phyloP scores from a whole-genome alignment of 2,329 filamentous ascomycete species.

The Clonostachys rhizophaga region DNA sequence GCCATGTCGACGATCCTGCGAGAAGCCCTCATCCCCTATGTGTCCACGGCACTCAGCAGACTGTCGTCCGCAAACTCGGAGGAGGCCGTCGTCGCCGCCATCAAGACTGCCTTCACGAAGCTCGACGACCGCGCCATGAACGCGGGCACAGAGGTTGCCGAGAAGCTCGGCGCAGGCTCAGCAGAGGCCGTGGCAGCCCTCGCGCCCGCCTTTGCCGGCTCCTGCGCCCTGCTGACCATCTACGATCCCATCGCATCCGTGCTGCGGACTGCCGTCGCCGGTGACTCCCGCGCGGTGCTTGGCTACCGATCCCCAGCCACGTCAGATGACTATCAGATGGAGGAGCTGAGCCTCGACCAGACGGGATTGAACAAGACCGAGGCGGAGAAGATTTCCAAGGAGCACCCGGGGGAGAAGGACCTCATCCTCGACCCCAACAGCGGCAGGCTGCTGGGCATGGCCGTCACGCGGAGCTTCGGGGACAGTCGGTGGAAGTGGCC shows the following conservation, averaged over 20 bases:
- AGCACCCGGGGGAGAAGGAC: constrained; percentile 59
- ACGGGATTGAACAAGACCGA: constrained; percentile 60
- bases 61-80: constrained; percentile 26
- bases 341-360: constrained; percentile 59
- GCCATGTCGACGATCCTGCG: constrained; percentile 34
- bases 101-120: constrained; percentile 51
- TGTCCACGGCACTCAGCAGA: constrained; percentile 25
- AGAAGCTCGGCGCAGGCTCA: constrained; percentile 16
- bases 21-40: constrained; percentile 31
- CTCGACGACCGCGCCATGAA: constrained; percentile 52
- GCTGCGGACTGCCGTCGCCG: constrained; percentile 60
- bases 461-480: constrained; percentile 62
- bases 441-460: constrained; percentile 58
- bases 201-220: constrained; percentile 39
- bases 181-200: constrained; percentile 21
- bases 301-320: constrained; percentile 36
- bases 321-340: constrained; percentile 39
- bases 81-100: constrained; percentile 44
- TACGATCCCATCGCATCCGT: constrained; percentile 50
- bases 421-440: constrained; percentile 38
- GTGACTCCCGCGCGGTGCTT: constrained; percentile 64
- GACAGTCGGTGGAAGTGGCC: constrained; percentile 67
- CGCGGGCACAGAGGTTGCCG: constrained; percentile 21
- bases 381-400: constrained; percentile 43
- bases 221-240: constrained; percentile 59